phyloP scores from a whole-genome alignment of 2,329 filamentous ascomycete species.

The Xylaria sp. region DNA sequence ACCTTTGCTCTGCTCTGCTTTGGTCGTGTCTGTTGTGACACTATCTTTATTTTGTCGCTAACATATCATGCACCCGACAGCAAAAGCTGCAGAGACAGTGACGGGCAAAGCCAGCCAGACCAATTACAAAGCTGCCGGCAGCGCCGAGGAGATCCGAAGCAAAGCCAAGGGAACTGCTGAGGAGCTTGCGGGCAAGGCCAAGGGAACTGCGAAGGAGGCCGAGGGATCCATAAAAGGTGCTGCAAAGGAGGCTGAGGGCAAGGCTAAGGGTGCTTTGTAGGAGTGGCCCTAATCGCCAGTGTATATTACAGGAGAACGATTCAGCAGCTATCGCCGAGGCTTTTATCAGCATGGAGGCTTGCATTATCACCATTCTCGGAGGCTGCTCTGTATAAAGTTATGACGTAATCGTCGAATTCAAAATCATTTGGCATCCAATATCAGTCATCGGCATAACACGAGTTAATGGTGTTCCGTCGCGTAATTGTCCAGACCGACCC shows the following conservation, averaged over 20 bases:
- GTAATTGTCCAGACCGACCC: neutral
- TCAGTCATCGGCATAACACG: neutral
- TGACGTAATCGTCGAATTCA: neutral
- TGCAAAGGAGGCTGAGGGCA: conserved; percentile 33
- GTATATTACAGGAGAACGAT: neutral
- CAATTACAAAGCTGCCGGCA: conserved; percentile 51
- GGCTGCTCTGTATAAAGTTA: conserved; percentile 13
- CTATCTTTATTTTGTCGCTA: neutral
- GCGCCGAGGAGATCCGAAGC: conserved; percentile 50
- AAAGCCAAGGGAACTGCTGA: conserved; percentile 47
- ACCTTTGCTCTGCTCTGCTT: no score
- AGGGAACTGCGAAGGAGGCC: conserved; percentile 50
- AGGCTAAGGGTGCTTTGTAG: conserved; percentile 25
- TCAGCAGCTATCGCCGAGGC: neutral
- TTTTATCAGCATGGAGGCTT: neutral
- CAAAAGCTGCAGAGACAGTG: conserved; percentile 57
- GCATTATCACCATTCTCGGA: neutral
- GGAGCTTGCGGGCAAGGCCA: conserved; percentile 53
- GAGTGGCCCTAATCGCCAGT: neutral
- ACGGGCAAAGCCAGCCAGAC: conserved; percentile 58
- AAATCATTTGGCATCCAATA: neutral
- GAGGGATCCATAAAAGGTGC: conserved; percentile 54
- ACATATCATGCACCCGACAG: conserved; percentile 39
- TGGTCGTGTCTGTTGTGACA: no score
- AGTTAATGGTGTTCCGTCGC: neutral